Conservation (phyloP, 768 basidiomycete species). For the Russula lepida region DNA sequence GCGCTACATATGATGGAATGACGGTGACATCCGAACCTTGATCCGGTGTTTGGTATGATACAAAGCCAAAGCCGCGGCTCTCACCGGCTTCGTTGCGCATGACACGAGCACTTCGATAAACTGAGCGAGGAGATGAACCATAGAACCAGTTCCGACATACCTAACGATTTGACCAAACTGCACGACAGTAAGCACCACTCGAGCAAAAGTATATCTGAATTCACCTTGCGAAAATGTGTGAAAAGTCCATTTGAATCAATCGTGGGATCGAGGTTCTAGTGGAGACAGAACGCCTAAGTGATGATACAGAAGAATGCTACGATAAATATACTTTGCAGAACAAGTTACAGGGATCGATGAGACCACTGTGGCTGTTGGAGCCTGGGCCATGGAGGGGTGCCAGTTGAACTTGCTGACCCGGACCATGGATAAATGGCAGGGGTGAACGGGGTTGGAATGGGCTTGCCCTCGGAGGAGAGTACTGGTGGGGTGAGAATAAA, state of each 20-base stretch:
- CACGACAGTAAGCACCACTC: neutral
- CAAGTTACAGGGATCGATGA: constrained; percentile 85
- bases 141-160: constrained; percentile 30
- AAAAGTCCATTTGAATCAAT: constrained; percentile 83
- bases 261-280: constrained; percentile 73
- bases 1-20: constrained; percentile 4
- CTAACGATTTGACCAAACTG: constrained; percentile 88
- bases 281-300: constrained; percentile 5
- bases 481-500: constrained; percentile 31
- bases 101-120: constrained; percentile 64
- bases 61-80: constrained; percentile 86
- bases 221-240: constrained; percentile 71
- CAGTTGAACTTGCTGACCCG: constrained; percentile 83
- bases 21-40: constrained; percentile 41
- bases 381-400: constrained; percentile 69
- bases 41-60: constrained; percentile 75
- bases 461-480: constrained; percentile 60
- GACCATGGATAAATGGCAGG: constrained; percentile 67
- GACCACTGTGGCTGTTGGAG: constrained; percentile 74
- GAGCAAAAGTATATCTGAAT: constrained; percentile 15
- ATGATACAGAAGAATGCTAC: constrained; percentile 3
- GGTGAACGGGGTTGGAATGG: constrained; percentile 34
- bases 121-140: neutral
- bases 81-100: constrained; percentile 82
- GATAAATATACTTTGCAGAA: constrained; percentile 64